Evolutionary conservation across 192 early-diverging fungal species (phyloP).

Genomic region (Linnemannia elongata): DNA sequence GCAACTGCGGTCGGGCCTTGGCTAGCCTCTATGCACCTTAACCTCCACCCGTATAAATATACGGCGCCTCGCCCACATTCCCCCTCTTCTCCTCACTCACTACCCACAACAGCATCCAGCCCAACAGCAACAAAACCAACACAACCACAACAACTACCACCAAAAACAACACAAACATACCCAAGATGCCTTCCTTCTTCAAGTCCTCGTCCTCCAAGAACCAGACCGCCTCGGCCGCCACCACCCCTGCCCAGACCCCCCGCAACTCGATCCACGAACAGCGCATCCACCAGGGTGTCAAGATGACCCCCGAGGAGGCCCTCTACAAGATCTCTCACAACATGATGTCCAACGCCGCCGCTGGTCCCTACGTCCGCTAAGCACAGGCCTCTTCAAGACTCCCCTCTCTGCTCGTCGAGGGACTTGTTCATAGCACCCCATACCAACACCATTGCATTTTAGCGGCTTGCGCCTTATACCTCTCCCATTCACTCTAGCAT

Average conservation of each 20-base stretch:
- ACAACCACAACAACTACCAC: not conserved
- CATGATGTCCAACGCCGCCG: constrained; percentile 26
- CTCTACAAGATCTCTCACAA: constrained; percentile 2
- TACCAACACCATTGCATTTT: not conserved
- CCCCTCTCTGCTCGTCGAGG: not conserved
- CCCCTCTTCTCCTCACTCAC: not conserved
- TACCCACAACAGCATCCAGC: not conserved
- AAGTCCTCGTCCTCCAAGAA: constrained; percentile 36
- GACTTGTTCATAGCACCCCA: not conserved
- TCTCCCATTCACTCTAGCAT: not conserved
- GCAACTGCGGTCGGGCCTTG: not conserved
- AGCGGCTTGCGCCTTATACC: not conserved
- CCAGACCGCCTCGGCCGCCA: constrained; percentile 27
- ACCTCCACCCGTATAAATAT: not conserved
- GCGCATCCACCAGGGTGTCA: constrained; percentile 6
- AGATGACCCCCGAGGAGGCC: constrained; percentile 36
- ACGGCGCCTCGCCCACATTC: not conserved
- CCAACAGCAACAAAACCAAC: not conserved
- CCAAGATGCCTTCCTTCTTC: constrained; percentile 6
- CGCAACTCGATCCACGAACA: constrained; percentile 37
- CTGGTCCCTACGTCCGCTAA: constrained; percentile 43
- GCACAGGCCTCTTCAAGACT: no score
- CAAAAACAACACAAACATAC: not conserved
- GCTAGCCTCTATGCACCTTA: not conserved
- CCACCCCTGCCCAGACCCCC: constrained; percentile 34